A percentile compares a stretch with the other conserved stretches of the same genome.
Evolutionary conservation across 257 asterid species (phyloP).

Genomic region (Ilex aquifolium): DNA sequence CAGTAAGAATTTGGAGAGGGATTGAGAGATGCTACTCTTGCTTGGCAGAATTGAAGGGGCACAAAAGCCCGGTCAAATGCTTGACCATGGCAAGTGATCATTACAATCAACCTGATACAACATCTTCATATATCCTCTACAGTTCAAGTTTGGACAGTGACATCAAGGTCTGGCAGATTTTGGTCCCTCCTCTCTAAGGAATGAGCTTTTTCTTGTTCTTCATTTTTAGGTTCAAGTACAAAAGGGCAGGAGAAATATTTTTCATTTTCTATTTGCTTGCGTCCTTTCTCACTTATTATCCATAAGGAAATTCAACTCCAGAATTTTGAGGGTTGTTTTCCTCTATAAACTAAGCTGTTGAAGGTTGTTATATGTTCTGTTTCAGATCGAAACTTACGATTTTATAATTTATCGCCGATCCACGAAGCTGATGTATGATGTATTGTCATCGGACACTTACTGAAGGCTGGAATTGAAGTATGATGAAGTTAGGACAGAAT

Average conservation of each 20-base stretch:
- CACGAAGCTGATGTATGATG: no score
- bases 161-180: conserved; percentile 54
- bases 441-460: no score
- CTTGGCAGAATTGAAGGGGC: conserved; percentile 54
- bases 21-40: conserved; percentile 42
- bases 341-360: no score
- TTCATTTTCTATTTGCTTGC: no score
- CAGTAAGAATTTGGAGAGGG: conserved; percentile 65
- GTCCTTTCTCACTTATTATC: no score
- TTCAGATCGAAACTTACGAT: no score
- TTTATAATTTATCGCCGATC: no score
- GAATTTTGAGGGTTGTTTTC: no score
- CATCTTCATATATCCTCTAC: conserved; percentile 34
- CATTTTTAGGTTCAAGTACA: background rate
- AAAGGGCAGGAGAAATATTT: background rate
- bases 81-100: conserved; percentile 29
- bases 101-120: conserved; percentile 21
- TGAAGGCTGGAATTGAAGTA: no score
- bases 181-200: background rate
- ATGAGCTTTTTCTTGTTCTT: background rate
- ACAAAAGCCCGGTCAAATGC: conserved; percentile 61
- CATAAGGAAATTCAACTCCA: no score
- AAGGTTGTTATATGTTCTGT: no score
- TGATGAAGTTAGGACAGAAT: no score
- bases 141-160: conserved; percentile 69